Percentiles rank a stretch among this genome's conserved stretches.
Evolutionary conservation across 164 flowering plant species (phyloP).

Genomic region (Dillenia suffruticosa): DNA sequence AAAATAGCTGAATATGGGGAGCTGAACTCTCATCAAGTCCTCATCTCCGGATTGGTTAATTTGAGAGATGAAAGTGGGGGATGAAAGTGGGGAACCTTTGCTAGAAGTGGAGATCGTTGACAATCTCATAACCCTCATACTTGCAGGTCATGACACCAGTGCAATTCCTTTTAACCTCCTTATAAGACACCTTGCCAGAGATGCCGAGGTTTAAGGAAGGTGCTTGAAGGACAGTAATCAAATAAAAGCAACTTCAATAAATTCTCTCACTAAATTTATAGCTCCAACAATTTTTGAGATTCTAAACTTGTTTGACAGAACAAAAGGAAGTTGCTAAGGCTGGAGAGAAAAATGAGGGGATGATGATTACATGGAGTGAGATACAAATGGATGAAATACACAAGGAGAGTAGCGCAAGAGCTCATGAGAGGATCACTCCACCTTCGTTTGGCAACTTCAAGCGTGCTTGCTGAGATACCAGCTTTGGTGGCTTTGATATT

Average conservation of each 20-base stretch:
- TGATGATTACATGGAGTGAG: constrained; percentile 18
- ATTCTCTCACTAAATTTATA: no score
- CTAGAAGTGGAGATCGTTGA: constrained; percentile 19
- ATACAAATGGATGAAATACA: constrained; percentile 22
- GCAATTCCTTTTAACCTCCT: constrained; percentile 14
- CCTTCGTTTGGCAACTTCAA: constrained; percentile 19
- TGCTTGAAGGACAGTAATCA: constrained; percentile 18
- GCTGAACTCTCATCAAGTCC: not conserved
- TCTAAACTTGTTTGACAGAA: constrained; percentile 10
- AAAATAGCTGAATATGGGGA: constrained; percentile 7
- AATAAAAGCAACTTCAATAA: no score
- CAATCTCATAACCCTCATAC: constrained; percentile 11
- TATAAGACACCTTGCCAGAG: constrained; percentile 18
- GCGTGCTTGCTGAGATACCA: constrained; percentile 15
- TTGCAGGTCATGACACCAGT: constrained; percentile 24
- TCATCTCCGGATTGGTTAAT: constrained; percentile 13
- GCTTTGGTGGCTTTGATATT: constrained; percentile 23
- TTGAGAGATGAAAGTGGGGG: constrained; percentile 19
- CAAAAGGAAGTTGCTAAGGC: constrained; percentile 13
- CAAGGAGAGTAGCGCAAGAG: constrained; percentile 29
- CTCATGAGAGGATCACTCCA: constrained; percentile 25
- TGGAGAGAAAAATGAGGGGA: constrained; percentile 10
- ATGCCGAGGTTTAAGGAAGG: constrained; percentile 10
- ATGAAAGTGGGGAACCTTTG: constrained; percentile 15
- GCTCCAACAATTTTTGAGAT: not conserved